Percentiles rank a stretch among this genome's conserved stretches.
Conservation (phyloP, 2,329 filamentous ascomycete species). For the Akanthomyces uredinophilus region DNA sequence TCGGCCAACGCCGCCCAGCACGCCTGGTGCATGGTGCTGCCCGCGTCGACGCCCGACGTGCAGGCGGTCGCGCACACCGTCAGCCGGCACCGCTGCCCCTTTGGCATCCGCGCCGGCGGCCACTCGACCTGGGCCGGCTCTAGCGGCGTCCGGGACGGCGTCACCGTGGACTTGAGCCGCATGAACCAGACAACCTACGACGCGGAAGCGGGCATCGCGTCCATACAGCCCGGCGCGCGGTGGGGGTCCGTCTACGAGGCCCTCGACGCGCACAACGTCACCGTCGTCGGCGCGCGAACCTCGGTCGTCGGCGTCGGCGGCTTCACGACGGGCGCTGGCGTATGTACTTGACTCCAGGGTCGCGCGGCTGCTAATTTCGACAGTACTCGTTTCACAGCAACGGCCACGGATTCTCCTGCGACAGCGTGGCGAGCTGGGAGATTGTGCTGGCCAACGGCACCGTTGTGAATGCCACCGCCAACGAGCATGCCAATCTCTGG, state of each 20-base stretch:
- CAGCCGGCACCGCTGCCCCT: slow-evolving; percentile 21
- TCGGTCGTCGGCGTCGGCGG: slow-evolving; percentile 29
- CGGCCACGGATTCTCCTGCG: slow-evolving; percentile 35
- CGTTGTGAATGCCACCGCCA: slow-evolving; percentile 36
- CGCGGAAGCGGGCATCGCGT: slow-evolving; percentile 23
- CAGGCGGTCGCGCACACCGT: slow-evolving; percentile 21
- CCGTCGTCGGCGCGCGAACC: slow-evolving; percentile 40
- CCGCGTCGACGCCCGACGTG: slow-evolving; percentile 22
- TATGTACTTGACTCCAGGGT: slow-evolving; percentile 13
- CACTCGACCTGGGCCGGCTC: slow-evolving; percentile 28
- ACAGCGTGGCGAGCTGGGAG: slow-evolving; percentile 36
- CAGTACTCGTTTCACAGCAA: slow-evolving; percentile 28
- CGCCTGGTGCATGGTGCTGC: slow-evolving; percentile 27
- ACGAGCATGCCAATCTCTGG: slow-evolving; percentile 36
- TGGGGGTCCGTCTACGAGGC: slow-evolving; percentile 32
- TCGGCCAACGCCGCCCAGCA: slow-evolving; percentile 27
- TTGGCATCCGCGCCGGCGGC: slow-evolving; percentile 29
- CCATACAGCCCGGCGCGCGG: slow-evolving; percentile 34
- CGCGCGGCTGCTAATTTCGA: neutral
- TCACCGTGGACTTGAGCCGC: slow-evolving; percentile 26
- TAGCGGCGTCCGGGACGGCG: slow-evolving; percentile 24
- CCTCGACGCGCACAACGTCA: slow-evolving; percentile 29
- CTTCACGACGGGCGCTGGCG: slow-evolving; percentile 24
- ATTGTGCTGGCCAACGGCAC: slow-evolving; percentile 38
- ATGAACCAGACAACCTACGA: slow-evolving; percentile 30